Conservation (phyloP, 768 basidiomycete genomes). For the Mycena sanguinolenta region DNA sequence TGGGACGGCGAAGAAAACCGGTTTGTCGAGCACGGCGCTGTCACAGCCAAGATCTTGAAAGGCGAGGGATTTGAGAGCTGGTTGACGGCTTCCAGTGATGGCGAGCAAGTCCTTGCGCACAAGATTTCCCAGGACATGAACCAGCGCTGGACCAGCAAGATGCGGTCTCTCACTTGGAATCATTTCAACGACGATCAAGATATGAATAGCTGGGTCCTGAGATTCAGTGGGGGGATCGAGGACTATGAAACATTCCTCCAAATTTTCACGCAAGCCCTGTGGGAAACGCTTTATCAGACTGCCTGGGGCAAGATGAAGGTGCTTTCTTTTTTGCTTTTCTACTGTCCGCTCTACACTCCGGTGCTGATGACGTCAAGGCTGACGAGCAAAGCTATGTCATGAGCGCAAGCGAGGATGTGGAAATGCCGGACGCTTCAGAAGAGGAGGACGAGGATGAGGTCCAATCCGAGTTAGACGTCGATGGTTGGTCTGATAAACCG, state of each 20-base stretch:
- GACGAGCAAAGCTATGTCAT: slow-evolving; percentile 92
- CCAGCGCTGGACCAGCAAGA: slow-evolving; percentile 71
- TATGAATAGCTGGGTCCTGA: slow-evolving; percentile 86
- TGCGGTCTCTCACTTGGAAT: slow-evolving; percentile 91
- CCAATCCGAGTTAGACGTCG: slow-evolving; percentile 72
- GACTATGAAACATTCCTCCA: slow-evolving; percentile 71
- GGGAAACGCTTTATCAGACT: slow-evolving; percentile 83
- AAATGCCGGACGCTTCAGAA: slow-evolving; percentile 84
- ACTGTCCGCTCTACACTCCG: too few relatives aligned
- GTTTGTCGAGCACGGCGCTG: slow-evolving; percentile 68
- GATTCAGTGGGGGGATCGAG: slow-evolving; percentile 66
- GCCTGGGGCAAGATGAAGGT: slow-evolving; percentile 89
- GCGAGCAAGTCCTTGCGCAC: slow-evolving; percentile 70
- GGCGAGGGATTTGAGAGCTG: slow-evolving; percentile 67
- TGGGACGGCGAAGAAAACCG: slow-evolving; percentile 68
- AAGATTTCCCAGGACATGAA: slow-evolving; percentile 78
- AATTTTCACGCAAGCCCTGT: slow-evolving; percentile 77
- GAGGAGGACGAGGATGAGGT: slow-evolving; percentile 87
- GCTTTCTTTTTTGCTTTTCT: slow-evolving; percentile 28
- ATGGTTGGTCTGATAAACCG: slow-evolving; percentile 49
- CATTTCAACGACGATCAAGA: slow-evolving; percentile 66
- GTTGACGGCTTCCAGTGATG: slow-evolving; percentile 66
- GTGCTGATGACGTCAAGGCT: slow-evolving; percentile 52
- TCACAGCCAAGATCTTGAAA: slow-evolving; percentile 67
- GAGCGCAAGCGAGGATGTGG: slow-evolving; percentile 86